Percentiles rank a stretch among this genome's conserved stretches.
phyloP scores from a whole-genome alignment of 1,284 basidiomycete genomes.

The Sporisorium exsertum region DNA sequence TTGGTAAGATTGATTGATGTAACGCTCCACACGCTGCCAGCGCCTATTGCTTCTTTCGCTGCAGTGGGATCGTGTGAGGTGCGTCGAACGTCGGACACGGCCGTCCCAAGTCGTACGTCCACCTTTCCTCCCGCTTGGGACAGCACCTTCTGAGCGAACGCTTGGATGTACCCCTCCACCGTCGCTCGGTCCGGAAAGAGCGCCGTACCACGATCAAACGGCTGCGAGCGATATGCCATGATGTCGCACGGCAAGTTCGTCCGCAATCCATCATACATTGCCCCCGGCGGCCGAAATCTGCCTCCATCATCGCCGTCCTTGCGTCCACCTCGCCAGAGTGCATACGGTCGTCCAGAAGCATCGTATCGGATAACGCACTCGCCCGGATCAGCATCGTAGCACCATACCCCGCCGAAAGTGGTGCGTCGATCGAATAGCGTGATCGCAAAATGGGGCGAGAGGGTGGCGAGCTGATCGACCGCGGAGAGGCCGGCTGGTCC shows the following conservation, averaged over 20 bases:
- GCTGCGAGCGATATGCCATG: constrained; percentile 68
- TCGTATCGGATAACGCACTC: constrained; percentile 64
- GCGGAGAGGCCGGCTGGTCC: constrained; percentile 71
- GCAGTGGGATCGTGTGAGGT: background rate
- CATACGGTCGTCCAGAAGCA: constrained; percentile 14
- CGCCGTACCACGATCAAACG: constrained; percentile 40
- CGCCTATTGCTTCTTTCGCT: constrained; percentile 4
- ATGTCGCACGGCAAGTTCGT: constrained; percentile 67
- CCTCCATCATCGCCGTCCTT: constrained; percentile 24
- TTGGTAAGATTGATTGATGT: constrained; percentile 4
- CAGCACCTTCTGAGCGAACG: constrained; percentile 59
- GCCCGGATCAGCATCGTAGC: constrained; percentile 51
- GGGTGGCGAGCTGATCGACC: constrained; percentile 68
- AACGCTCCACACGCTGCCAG: constrained; percentile 56
- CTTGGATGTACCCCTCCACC: constrained; percentile 70
- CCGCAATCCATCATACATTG: constrained; percentile 66
- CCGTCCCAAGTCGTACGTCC: constrained; percentile 69
- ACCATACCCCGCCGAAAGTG: constrained; percentile 53
- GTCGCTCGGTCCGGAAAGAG: constrained; percentile 47
- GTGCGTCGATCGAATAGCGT: constrained; percentile 55
- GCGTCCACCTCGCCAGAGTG: constrained; percentile 7
- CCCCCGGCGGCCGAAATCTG: constrained; percentile 31
- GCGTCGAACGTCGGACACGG: constrained; percentile 64
- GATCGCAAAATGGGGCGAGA: background rate
- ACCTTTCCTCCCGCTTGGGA: constrained; percentile 9